These are phyloP conservation scores for Rhizopogon vesiculosus DNA, from an alignment of 768 basidiomycete species.

Conservation along the genomic window DNA sequence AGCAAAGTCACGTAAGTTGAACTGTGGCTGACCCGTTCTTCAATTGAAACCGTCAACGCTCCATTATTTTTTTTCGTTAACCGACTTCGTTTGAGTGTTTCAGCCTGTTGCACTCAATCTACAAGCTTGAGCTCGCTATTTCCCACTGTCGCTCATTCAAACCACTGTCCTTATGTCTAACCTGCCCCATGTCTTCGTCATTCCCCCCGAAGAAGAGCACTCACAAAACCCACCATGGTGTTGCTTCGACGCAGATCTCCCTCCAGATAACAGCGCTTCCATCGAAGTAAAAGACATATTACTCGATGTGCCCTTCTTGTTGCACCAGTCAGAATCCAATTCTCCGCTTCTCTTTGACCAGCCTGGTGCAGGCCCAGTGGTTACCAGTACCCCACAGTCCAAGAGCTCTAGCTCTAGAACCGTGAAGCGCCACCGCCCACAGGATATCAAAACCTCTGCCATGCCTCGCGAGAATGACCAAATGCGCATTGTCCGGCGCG, in stretches of 20 bases:
- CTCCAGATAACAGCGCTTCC: constrained; percentile 11
- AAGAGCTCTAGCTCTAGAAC: constrained; percentile 13
- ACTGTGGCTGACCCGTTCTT: constrained; percentile 13
- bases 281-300: constrained; percentile 22
- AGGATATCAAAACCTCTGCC: constrained; percentile 15
- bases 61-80: too few species aligned
- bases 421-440: constrained; percentile 27
- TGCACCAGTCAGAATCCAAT: constrained; percentile 10
- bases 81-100: too few species aligned
- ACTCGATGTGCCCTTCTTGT: constrained; percentile 27
- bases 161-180: not conserved
- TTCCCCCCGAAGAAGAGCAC: constrained; percentile 56
- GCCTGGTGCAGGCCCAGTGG: constrained; percentile 5
- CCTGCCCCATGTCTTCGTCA: constrained; percentile 49
- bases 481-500: constrained; percentile 14
- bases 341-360: constrained; percentile 5
- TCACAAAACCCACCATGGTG: constrained; percentile 46
- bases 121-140: constrained; percentile 8
- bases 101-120: not conserved
- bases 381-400: not conserved
- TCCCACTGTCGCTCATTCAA: constrained; percentile 13
- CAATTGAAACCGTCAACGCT: constrained; percentile 1
- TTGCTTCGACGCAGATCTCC: constrained; percentile 47
- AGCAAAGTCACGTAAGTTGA: constrained; percentile 15
- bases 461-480: constrained; percentile 15